These are phyloP conservation scores for Phanerochaete carnosa DNA, from an alignment of 768 basidiomycete genomes.

Conservation along the genomic window DNA sequence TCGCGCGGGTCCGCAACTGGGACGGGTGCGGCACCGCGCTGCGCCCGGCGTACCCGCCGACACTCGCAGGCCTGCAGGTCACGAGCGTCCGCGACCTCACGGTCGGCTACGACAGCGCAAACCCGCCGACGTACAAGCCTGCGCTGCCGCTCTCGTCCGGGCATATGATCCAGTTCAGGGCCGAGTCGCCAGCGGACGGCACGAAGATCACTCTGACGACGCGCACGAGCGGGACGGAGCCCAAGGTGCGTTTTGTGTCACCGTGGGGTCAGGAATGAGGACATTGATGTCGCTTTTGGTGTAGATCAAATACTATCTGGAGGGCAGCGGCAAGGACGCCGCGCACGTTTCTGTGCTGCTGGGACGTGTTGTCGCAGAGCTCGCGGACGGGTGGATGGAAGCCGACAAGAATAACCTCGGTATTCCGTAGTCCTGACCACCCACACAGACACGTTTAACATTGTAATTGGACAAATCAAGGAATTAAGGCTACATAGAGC, in stretches of 20 bases:
- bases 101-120: constrained; percentile 69
- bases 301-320: constrained; percentile 86
- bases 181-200: constrained; percentile 36
- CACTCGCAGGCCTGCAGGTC: constrained; percentile 59
- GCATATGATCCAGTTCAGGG: constrained; percentile 84
- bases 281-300: neutral
- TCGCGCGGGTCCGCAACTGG: constrained; percentile 60
- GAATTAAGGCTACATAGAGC: neutral
- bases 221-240: constrained; percentile 87
- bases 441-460: neutral
- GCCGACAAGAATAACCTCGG: neutral
- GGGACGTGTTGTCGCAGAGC: constrained; percentile 42
- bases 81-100: constrained; percentile 74
- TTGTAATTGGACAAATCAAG: neutral
- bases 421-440: neutral
- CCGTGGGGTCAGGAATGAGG: neutral
- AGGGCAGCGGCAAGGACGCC: constrained; percentile 62
- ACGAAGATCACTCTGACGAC: constrained; percentile 65
- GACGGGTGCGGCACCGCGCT: constrained; percentile 29
- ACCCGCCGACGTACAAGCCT: constrained; percentile 63
- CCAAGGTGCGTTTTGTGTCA: constrained; percentile 52
- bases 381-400: constrained; percentile 5
- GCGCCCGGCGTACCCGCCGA: constrained; percentile 49
- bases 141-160: constrained; percentile 69
- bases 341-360: constrained; percentile 47